Conservation (phyloP, 805 yeast species). For the Nakazawaea populi region DNA sequence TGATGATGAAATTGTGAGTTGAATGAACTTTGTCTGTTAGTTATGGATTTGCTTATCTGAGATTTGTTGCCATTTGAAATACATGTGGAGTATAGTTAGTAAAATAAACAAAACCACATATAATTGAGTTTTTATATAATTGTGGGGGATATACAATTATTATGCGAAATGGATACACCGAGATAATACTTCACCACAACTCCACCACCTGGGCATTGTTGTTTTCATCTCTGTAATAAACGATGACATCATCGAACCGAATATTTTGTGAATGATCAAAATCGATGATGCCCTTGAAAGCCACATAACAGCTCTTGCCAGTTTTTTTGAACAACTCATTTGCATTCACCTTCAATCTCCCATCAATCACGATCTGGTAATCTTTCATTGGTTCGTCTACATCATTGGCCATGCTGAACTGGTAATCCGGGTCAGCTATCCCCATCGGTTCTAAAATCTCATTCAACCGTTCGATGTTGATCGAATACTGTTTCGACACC, state of each 20-base stretch:
- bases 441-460: constrained; percentile 26
- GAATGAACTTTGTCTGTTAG: no score
- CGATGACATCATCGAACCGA: constrained; percentile 19
- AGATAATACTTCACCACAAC: constrained; percentile 18
- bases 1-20: background rate
- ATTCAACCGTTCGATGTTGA: constrained; percentile 20
- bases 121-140: no score
- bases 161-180: no score
- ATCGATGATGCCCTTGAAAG: constrained; percentile 27
- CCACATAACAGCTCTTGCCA: constrained; percentile 21
- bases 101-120: no score
- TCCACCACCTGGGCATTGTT: constrained; percentile 21
- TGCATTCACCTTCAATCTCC: constrained; percentile 20
- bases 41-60: no score
- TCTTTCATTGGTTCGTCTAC: constrained; percentile 18
- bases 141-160: no score
- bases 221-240: constrained; percentile 19
- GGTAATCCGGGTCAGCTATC: constrained; percentile 12
- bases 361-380: constrained; percentile 25
- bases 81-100: no score
- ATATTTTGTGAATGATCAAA: constrained; percentile 30
- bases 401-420: constrained; percentile 17
- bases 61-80: no score
- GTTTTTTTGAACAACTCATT: constrained; percentile 14
- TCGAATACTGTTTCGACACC: constrained; percentile 10